Conservation (phyloP, 1,284 basidiomycete genomes). For the Trichosporon sp. region DNA sequence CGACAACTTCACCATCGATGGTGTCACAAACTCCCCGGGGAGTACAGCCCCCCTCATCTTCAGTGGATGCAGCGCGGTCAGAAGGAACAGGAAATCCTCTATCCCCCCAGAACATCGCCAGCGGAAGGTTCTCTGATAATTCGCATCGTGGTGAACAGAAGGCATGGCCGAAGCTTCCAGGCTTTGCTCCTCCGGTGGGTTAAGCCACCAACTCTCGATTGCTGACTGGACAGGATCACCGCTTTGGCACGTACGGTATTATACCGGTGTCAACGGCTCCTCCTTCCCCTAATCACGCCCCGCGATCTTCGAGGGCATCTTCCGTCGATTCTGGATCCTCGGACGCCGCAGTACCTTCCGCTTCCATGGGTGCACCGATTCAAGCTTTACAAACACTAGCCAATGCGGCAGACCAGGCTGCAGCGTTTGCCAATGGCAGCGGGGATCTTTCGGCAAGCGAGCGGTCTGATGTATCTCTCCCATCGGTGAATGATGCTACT, state of each 20-base stretch:
- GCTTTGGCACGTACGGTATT: constrained; percentile 85
- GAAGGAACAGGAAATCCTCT: neutral
- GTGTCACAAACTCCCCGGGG: constrained; percentile 14
- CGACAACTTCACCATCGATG: constrained; percentile 30
- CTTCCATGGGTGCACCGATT: constrained; percentile 72
- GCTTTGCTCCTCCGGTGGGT: constrained; percentile 76
- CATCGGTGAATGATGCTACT: neutral
- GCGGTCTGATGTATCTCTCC: neutral
- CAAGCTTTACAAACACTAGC: constrained; percentile 87
- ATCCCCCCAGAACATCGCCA: constrained; percentile 37
- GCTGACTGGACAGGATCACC: constrained; percentile 62
- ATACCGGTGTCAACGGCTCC: constrained; percentile 57
- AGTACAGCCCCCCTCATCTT: neutral
- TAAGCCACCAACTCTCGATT: constrained; percentile 9
- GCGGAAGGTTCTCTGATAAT: constrained; percentile 16
- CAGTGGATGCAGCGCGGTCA: neutral
- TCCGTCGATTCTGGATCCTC: constrained; percentile 78
- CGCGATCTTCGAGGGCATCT: constrained; percentile 53
- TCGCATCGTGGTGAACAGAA: constrained; percentile 17
- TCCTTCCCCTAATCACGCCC: constrained; percentile 54
- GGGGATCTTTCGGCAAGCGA: neutral
- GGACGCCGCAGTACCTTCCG: constrained; percentile 49
- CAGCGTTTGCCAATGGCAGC: constrained; percentile 44
- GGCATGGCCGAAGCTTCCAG: constrained; percentile 74
- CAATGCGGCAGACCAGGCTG: constrained; percentile 87